Base-by-base conservation (phyloP, 208 protist species). In the Trypanosoma caninum region DNA sequence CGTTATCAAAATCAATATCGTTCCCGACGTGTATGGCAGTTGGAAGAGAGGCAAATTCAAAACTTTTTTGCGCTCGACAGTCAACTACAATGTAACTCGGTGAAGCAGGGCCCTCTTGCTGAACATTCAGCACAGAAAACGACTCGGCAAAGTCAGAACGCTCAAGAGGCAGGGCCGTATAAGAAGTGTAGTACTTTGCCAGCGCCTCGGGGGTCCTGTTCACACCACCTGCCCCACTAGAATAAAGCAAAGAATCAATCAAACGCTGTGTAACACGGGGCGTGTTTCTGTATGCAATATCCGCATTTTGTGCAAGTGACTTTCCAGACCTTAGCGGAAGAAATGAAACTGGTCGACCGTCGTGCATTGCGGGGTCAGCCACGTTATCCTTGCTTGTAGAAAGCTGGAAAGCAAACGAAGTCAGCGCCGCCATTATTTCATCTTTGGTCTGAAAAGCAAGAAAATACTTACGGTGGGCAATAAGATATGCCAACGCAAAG, bases 1-100 rank as follows among this genome's bases (percentile, higher is more conserved):
- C 48, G 16, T 22, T 67, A 33, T 84, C 74, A 45, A 75, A 73
- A 33, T 62, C 59, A 46, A 84, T 59, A 14, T 57, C 63, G 18
- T 80, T 65, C 46, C 76, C 61, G 10, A 93, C 78, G 34, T 87
- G 78, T 16, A 97, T 48, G 0, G 87, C 84, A 1, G 76, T 88
- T 46, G 89, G 82, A 25, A 97, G 76, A n/a, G 78, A 69, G 13
- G 87, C 84, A 60, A 84, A 94, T 23, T 93, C 66, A 62, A 80
- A 97, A 70, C 84, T 93, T 22, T 78, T 73, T 11, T 61, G 33
- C 0, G 87, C 80, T 35, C 93, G 80, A 70, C 87, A 96, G 69
- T 97, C 90, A n/a, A 92, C 62, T 4, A 97, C 68, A 52, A 94
- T 68, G 66, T 91, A 96, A 62, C 84, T 74, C 4, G 88, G 57